Conservation (phyloP, 176 grass and related monocot genomes). For the Zea luxurians region DNA sequence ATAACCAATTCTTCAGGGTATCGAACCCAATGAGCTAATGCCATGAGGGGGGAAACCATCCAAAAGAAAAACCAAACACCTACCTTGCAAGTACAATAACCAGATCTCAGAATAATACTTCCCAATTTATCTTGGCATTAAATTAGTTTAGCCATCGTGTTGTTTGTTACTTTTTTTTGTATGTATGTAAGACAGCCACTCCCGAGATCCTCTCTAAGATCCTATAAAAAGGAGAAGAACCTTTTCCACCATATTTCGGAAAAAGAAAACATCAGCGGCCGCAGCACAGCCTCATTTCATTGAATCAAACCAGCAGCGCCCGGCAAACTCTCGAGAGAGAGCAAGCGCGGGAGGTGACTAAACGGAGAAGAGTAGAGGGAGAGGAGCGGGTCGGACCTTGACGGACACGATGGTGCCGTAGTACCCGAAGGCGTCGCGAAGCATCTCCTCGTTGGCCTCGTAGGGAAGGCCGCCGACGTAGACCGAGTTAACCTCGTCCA, state of each 20-base stretch:
- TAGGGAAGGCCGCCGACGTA: slow-evolving; percentile 83
- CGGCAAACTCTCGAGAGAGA: background rate
- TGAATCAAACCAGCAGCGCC: background rate
- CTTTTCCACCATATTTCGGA: background rate
- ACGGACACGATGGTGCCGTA: slow-evolving; percentile 74
- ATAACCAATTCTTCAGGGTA: background rate
- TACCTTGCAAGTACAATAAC: background rate
- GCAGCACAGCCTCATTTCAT: too few species aligned
- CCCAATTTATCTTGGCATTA: background rate
- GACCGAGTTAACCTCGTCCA: slow-evolving; percentile 74
- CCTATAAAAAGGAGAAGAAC: background rate
- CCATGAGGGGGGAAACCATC: background rate
- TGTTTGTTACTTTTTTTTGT: background rate
- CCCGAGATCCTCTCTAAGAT: background rate
- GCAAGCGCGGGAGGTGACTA: background rate
- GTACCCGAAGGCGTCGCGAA: slow-evolving; percentile 57
- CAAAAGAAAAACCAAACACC: background rate
- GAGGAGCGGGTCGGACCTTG: slow-evolving; percentile 42
- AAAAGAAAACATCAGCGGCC: background rate
- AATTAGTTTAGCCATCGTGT: background rate
- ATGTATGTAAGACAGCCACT: background rate
- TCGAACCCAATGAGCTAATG: background rate
- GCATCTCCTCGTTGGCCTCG: slow-evolving; percentile 65
- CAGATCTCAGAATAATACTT: background rate
- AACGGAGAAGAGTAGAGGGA: background rate